Evolutionary conservation across 1,284 basidiomycete genomes (phyloP).

Genomic region (Austroboletus rostrupii): DNA sequence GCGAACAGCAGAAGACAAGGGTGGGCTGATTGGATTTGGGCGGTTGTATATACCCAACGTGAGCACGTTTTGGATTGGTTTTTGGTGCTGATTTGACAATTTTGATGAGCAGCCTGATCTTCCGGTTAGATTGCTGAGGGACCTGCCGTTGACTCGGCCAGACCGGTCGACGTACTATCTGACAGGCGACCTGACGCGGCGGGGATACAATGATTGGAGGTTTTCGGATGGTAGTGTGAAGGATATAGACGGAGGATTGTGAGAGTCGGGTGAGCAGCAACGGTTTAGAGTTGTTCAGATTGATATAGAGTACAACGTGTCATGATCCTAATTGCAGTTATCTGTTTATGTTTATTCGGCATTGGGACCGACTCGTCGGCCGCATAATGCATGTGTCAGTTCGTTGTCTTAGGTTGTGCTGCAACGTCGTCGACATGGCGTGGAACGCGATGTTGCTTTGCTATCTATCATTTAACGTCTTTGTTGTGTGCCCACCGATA

Average conservation of each 20-base stretch:
- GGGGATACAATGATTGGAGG: constrained; percentile 29
- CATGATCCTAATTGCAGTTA: too few relatives aligned
- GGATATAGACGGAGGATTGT: not conserved
- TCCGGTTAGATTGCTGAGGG: constrained; percentile 26
- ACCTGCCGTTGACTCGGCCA: constrained; percentile 14
- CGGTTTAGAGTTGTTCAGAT: too few relatives aligned
- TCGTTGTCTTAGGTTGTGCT: too few relatives aligned
- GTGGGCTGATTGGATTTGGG: constrained; percentile 37
- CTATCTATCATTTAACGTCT: too few relatives aligned
- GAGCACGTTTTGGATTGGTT: constrained; percentile 14
- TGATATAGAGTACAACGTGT: too few relatives aligned
- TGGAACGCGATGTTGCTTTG: too few relatives aligned
- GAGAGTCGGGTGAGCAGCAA: too few relatives aligned
- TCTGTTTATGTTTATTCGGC: too few relatives aligned
- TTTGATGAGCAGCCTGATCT: constrained; percentile 39
- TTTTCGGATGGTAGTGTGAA: constrained; percentile 4
- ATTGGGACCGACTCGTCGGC: too few relatives aligned
- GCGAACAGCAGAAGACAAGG: constrained; percentile 17
- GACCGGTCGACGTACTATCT: constrained; percentile 20
- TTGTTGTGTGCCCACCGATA: too few relatives aligned
- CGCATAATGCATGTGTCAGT: too few relatives aligned
- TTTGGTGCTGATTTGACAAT: not conserved
- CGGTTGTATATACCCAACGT: constrained; percentile 25
- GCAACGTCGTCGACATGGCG: too few relatives aligned
- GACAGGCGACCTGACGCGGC: constrained; percentile 8